Evolutionary conservation across 805 yeast genomes (phyloP).

Genomic region (Metschnikowia santaceciliae): DNA sequence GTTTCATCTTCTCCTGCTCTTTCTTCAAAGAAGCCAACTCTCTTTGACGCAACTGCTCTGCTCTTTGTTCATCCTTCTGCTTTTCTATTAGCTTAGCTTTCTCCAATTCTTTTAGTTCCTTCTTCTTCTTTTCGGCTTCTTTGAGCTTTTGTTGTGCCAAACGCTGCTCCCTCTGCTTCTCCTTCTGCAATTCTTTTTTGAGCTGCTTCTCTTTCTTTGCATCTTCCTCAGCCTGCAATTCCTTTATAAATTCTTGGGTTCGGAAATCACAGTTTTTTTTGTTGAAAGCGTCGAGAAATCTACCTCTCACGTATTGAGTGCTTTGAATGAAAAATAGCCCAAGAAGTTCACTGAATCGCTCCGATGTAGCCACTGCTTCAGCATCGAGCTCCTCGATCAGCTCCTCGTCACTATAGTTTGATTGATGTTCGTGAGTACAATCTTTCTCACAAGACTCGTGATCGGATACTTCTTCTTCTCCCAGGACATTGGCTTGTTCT

Average conservation of each 20-base stretch:
- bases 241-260: slow-evolving; percentile 57
- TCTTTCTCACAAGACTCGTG: neutral
- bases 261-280: slow-evolving; percentile 78
- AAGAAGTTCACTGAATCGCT: slow-evolving; percentile 68
- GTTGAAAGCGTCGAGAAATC: slow-evolving; percentile 71
- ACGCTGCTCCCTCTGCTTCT: slow-evolving; percentile 69
- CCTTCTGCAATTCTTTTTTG: slow-evolving; percentile 60
- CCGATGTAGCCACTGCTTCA: neutral
- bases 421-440: neutral
- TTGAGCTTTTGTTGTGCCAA: slow-evolving; percentile 56
- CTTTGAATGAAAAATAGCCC: slow-evolving; percentile 76
- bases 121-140: slow-evolving; percentile 55
- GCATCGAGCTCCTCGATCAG: neutral
- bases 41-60: slow-evolving; percentile 36
- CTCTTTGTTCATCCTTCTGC: slow-evolving; percentile 32
- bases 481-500: neutral
- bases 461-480: neutral
- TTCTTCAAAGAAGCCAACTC: slow-evolving; percentile 37
- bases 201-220: slow-evolving; percentile 63
- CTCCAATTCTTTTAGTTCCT: slow-evolving; percentile 49
- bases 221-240: slow-evolving; percentile 64
- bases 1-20: slow-evolving; percentile 48
- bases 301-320: slow-evolving; percentile 69
- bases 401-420: neutral
- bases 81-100: slow-evolving; percentile 28